Evolutionary conservation across 331 rosid genomes (phyloP).

Genomic region (Malus hybrid): DNA sequence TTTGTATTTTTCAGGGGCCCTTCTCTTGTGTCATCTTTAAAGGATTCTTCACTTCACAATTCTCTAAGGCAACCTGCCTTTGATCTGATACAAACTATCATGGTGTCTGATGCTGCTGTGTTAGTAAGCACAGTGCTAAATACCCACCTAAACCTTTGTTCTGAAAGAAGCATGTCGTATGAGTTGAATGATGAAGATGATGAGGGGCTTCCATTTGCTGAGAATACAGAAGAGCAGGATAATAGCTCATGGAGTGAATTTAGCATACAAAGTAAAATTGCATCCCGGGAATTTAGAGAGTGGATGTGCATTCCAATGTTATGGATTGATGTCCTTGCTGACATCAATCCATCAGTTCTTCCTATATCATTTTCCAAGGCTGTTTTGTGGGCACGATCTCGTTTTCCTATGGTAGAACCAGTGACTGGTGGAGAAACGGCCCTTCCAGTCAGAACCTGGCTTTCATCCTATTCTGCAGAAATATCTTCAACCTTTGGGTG

Average conservation of each 20-base stretch:
- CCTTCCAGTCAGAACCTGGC: slow-evolving; percentile 66
- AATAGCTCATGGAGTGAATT: slow-evolving; percentile 66
- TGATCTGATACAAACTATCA: slow-evolving; percentile 76
- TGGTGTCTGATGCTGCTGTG: slow-evolving; percentile 86
- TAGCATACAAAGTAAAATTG: slow-evolving; percentile 50
- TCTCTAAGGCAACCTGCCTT: slow-evolving; percentile 96
- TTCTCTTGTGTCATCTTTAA: slow-evolving; percentile 79
- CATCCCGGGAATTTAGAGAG: slow-evolving; percentile 52
- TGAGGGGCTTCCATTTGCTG: slow-evolving; percentile 26
- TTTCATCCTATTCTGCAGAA: slow-evolving; percentile 56
- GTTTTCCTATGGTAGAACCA: slow-evolving; percentile 71
- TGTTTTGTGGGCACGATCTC: slow-evolving; percentile 88
- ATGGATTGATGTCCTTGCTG: slow-evolving; percentile 80
- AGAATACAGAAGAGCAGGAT: slow-evolving; percentile 44
- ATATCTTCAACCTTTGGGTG: slow-evolving; percentile 70
- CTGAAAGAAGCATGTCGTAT: slow-evolving; percentile 23
- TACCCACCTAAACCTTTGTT: slow-evolving; percentile 27
- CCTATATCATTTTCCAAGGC: slow-evolving; percentile 91
- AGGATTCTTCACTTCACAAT: slow-evolving; percentile 84
- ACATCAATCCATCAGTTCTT: slow-evolving; percentile 54
- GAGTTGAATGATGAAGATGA: slow-evolving; percentile 49
- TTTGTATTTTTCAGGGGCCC: slow-evolving; percentile 81
- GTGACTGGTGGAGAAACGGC: slow-evolving; percentile 48
- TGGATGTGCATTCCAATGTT: slow-evolving; percentile 99
- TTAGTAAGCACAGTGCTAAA: slow-evolving; percentile 49